Evolutionary conservation across 169 alveolate species (phyloP).

Genomic region (Plasmodium malariae): DNA sequence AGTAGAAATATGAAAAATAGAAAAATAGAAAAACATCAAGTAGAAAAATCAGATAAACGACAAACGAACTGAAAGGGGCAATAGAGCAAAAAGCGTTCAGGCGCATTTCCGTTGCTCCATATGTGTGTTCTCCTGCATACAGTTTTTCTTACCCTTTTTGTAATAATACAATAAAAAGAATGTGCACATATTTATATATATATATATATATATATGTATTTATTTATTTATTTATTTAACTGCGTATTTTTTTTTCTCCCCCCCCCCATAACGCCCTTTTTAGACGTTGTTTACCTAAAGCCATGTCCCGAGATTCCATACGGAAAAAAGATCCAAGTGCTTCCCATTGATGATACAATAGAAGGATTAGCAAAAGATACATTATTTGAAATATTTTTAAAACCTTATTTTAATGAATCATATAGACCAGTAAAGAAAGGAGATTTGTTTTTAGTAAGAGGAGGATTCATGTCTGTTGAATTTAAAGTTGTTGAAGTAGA

Average conservation of each 20-base stretch:
- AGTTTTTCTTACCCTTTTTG: neutral
- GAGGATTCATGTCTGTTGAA: constrained; percentile 99
- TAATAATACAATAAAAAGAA: neutral
- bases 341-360: constrained; percentile 99
- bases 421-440: constrained; percentile 99
- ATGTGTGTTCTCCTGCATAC: neutral
- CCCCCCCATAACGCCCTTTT: neutral
- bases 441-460: constrained; percentile 98
- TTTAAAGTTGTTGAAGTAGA: constrained; percentile 99
- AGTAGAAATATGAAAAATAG: no score
- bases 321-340: constrained; percentile 98
- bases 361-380: constrained; percentile 99
- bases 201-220: neutral
- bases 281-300: constrained; percentile 95
- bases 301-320: constrained; percentile 98
- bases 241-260: neutral
- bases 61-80: no score
- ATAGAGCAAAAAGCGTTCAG: no score
- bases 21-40: no score
- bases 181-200: neutral
- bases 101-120: neutral
- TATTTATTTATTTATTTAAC: neutral
- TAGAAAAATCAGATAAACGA: no score
- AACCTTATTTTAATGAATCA: constrained; percentile 99
- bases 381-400: constrained; percentile 97